Evolutionary conservation across 148 eudicot species (phyloP).

Genomic region (Polygonum maritimum): DNA sequence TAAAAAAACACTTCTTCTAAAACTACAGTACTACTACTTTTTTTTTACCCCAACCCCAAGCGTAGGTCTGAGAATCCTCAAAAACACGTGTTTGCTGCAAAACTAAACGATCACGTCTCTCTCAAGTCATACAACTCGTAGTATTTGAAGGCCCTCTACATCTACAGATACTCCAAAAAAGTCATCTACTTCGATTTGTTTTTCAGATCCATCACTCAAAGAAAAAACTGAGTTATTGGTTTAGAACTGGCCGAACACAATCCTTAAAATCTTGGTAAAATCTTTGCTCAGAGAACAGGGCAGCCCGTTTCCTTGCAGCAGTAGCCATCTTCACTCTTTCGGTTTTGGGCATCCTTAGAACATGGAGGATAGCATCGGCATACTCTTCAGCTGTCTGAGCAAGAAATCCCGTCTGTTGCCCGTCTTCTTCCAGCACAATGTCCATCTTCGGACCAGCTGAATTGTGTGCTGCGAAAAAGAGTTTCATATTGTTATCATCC

Average conservation of each 20-base stretch:
- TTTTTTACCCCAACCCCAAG: too few relatives aligned
- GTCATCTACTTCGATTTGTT: too few relatives aligned
- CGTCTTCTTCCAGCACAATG: conserved; percentile 79
- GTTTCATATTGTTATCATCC: not conserved
- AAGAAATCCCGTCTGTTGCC: conserved; percentile 22
- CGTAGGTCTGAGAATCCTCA: too few relatives aligned
- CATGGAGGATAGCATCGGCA: conserved; percentile 44
- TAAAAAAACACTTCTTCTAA: too few relatives aligned
- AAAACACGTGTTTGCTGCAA: not conserved
- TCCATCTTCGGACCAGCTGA: conserved; percentile 99
- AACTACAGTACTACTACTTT: too few relatives aligned
- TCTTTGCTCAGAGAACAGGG: conserved; percentile 62
- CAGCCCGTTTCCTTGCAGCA: conserved; percentile 84
- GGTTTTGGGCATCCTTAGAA: conserved; percentile 49
- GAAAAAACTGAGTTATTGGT: not conserved
- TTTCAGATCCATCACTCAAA: not conserved
- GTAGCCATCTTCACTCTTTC: conserved; percentile 65
- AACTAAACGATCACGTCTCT: not conserved
- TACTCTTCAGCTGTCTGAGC: conserved; percentile 3
- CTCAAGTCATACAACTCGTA: not conserved
- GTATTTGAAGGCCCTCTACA: not conserved
- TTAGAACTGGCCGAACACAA: conserved; percentile 41
- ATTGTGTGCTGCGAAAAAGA: conserved; percentile 60
- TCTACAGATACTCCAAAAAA: not conserved
- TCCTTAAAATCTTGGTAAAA: conserved; percentile 76